Percentiles rank a stretch among this genome's conserved stretches.
Conservation (phyloP, 202 grass and related monocot genomes). For the Cymbopogon flexuosus region DNA sequence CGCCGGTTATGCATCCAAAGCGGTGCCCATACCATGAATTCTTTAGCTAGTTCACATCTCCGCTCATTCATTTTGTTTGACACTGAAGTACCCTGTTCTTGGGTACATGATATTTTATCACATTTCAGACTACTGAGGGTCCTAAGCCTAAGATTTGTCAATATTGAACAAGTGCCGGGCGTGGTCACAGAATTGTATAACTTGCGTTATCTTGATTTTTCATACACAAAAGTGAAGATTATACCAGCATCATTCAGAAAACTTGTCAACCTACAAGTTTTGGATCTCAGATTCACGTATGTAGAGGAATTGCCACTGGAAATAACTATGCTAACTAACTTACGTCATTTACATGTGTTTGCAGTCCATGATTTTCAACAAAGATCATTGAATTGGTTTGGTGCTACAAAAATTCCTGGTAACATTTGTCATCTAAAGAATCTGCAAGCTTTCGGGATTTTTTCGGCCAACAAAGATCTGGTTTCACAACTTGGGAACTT, state of each 20-base stretch:
- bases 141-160: conserved; percentile 19
- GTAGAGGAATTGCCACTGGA: conserved; percentile 40
- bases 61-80: conserved; percentile 45
- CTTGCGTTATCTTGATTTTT: conserved; percentile 46
- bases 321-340: conserved; percentile 38
- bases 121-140: conserved; percentile 38
- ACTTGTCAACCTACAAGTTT: conserved; percentile 43
- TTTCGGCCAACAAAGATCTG: conserved; percentile 30
- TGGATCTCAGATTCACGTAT: conserved; percentile 36
- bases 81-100: conserved; percentile 3
- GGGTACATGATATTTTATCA: conserved; percentile 22
- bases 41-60: neutral
- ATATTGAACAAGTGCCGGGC: conserved; percentile 25
- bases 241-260: conserved; percentile 40
- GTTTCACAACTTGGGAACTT: conserved; percentile 24
- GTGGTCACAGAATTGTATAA: conserved; percentile 38
- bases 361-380: neutral
- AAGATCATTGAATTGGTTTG: conserved; percentile 15
- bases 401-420: conserved; percentile 12
- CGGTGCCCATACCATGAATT: neutral
- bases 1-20: conserved; percentile 27
- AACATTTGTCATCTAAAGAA: conserved; percentile 36
- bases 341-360: conserved; percentile 37
- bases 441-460: conserved; percentile 23
- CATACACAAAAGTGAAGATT: conserved; percentile 21